These are phyloP conservation scores for Botryosphaeria dothidea DNA, from an alignment of 2,329 filamentous ascomycete species.

Conservation along the genomic window DNA sequence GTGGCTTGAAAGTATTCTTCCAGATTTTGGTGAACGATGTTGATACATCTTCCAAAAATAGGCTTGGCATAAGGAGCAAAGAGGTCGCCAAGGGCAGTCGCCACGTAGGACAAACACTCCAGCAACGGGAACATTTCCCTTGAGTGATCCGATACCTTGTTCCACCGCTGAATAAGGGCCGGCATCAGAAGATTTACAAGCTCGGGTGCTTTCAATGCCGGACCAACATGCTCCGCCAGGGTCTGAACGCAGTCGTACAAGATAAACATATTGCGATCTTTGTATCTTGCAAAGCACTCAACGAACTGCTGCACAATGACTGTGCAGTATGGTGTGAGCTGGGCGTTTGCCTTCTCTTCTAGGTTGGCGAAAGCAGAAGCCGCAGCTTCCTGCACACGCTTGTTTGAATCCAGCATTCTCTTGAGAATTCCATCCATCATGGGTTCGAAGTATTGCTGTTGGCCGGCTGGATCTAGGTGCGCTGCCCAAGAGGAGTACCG, in stretches of 20 bases:
- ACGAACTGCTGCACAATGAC: conserved; percentile 93
- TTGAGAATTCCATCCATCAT: conserved; percentile 96
- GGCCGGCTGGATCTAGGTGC: conserved; percentile 67
- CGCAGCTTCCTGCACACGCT: conserved; percentile 94
- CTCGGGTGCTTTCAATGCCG: conserved; percentile 74
- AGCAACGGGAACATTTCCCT: conserved; percentile 91
- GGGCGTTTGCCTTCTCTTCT: conserved; percentile 85
- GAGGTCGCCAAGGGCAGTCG: conserved; percentile 75
- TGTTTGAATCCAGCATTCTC: conserved; percentile 96
- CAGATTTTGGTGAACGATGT: conserved; percentile 88
- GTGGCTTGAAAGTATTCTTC: conserved; percentile 74
- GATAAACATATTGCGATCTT: conserved; percentile 98
- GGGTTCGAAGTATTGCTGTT: conserved; percentile 81
- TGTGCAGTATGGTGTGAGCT: conserved; percentile 80
- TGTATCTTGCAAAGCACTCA: conserved; percentile 89
- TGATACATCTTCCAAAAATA: conserved; percentile 85
- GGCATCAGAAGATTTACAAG: conserved; percentile 90
- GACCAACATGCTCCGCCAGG: conserved; percentile 85
- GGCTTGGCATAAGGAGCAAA: conserved; percentile 85
- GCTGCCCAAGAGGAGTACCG: conserved; percentile 93
- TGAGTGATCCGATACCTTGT: conserved; percentile 82
- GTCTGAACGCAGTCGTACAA: conserved; percentile 99
- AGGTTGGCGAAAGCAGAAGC: conserved; percentile 95
- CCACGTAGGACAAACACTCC: conserved; percentile 95
- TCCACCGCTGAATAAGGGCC: conserved; percentile 84